Evolutionary conservation across 176 grass and related monocot species (phyloP).

Genomic region (Raddia guianensis): DNA sequence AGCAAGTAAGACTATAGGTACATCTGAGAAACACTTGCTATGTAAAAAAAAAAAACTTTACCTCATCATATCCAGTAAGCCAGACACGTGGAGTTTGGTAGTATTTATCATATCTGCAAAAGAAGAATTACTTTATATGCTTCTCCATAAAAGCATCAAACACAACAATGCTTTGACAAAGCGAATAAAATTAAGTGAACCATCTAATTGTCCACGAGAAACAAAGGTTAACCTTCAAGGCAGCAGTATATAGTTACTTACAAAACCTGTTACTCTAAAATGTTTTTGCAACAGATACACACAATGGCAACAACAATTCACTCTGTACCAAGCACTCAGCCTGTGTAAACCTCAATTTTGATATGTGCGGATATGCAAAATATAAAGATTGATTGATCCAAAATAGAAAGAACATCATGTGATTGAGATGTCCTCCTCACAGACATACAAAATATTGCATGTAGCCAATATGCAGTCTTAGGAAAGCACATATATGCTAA

Average conservation of each 20-base stretch:
- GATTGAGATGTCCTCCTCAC: neutral
- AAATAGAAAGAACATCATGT: conserved; percentile 2
- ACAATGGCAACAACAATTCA: neutral
- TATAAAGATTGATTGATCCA: neutral
- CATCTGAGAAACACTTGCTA: conserved; percentile 1
- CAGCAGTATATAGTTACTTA: conserved; percentile 21
- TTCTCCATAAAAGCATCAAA: neutral
- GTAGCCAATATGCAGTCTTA: neutral
- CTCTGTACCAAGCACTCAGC: neutral
- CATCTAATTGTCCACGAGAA: conserved; percentile 7
- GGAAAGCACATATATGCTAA: neutral
- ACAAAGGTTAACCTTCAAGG: conserved; percentile 10
- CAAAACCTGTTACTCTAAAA: neutral
- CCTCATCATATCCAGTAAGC: conserved; percentile 99
- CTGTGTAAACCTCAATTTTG: neutral
- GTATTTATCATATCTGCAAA: conserved; percentile 94
- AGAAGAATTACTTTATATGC: conserved; percentile 26
- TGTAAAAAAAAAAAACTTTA: conserved; percentile 36
- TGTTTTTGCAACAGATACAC: neutral
- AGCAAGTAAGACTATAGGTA: conserved; percentile 6
- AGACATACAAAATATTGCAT: neutral
- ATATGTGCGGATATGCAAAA: neutral
- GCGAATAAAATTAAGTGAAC: neutral
- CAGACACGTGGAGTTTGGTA: conserved; percentile 95
- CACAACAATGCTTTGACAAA: conserved; percentile 13